Base-by-base conservation (phyloP, 768 basidiomycete genomes). In the Suillus tomentosus region DNA sequence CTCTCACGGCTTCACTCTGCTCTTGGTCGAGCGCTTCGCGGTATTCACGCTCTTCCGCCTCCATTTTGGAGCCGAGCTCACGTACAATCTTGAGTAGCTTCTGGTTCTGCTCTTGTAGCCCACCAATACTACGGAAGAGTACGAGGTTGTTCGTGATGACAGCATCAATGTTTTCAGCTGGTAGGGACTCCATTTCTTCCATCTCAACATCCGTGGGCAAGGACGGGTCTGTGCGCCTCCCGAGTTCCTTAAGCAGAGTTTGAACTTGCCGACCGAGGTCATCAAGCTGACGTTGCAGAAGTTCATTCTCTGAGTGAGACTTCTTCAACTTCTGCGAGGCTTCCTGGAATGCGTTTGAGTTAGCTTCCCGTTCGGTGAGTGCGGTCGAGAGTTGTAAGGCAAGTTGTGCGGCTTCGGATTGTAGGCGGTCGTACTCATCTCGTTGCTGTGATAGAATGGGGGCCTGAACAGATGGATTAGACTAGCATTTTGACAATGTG, bases 91-190 rank as follows among this genome's bases (percentile, higher is more conserved):
- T 88, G 55, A 99, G 80, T 27, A 98, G 78, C 69, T 91, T 91
- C 79, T 93, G 90, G 73, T 99, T 99, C 78, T 96, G 95, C 48
- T 88, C 85, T 71, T 98, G 95, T n/a, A 99, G 79, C 14, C 84
- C 81, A 15, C 85, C 82, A 60, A 98, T 84, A 0, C 88, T 91
- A 51, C 83, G 83, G 87, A 95, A 99, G 40, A 92, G 83, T 31
- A 98, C 91, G 22, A 99, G 85, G 69, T 95, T 85, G 70, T 92
- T 91, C 19, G 92, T 90, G 74, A 99, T 96, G 66, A 98, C 86
- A 2, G 84, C 82, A 63, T 94, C 88, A 14, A 90, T 89, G 66
- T 87, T 85, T 55, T 84, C 78, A 2, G 82, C 83, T 19, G 83
- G 78, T 5, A 81, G 66, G 0, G 77, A 73, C 31, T 82, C 77